These are phyloP conservation scores for Penicillium mononematosum DNA, from an alignment of 495 filamentous ascomycete genomes.

Conservation along the genomic window DNA sequence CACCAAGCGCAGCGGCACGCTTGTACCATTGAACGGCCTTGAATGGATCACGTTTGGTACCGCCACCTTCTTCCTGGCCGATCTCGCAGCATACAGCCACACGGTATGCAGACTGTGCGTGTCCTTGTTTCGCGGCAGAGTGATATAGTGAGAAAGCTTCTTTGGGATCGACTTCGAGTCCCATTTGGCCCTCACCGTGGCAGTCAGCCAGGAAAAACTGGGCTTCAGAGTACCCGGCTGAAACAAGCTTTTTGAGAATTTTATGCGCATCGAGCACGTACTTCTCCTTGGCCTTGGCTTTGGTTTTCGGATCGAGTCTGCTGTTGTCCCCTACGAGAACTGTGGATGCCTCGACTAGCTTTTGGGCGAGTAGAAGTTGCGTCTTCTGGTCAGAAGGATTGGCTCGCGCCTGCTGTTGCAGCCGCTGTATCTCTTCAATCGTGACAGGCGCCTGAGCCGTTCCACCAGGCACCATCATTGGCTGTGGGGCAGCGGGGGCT, in stretches of 20 bases:
- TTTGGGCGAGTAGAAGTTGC: slow-evolving; percentile 75
- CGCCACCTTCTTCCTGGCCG: slow-evolving; percentile 89
- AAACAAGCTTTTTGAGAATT: slow-evolving; percentile 80
- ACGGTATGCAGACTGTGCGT: slow-evolving; percentile 84
- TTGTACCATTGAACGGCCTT: slow-evolving; percentile 99
- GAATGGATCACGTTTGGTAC: slow-evolving; percentile 82
- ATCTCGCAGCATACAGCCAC: slow-evolving; percentile 98
- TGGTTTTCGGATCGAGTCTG: slow-evolving; percentile 71
- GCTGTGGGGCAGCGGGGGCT: slow-evolving; percentile 35
- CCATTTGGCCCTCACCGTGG: slow-evolving; percentile 71
- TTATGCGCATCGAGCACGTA: slow-evolving; percentile 86
- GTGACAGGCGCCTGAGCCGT: slow-evolving; percentile 61
- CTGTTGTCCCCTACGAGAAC: slow-evolving; percentile 67
- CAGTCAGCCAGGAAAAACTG: slow-evolving; percentile 94
- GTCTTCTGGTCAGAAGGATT: slow-evolving; percentile 70
- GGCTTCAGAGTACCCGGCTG: slow-evolving; percentile 68
- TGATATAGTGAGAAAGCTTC: slow-evolving; percentile 93
- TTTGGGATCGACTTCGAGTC: slow-evolving; percentile 73
- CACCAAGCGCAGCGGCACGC: slow-evolving; percentile 83
- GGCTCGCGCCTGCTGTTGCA: slow-evolving; percentile 63
- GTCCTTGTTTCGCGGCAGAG: slow-evolving; percentile 84
- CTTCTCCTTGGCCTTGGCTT: slow-evolving; percentile 74
- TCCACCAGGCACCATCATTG: slow-evolving; percentile 26
- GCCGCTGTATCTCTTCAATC: slow-evolving; percentile 67
- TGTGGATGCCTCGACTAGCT: slow-evolving; percentile 78